phyloP scores from a whole-genome alignment of 139 green algal species.

The Diplosphaera chodatii region DNA sequence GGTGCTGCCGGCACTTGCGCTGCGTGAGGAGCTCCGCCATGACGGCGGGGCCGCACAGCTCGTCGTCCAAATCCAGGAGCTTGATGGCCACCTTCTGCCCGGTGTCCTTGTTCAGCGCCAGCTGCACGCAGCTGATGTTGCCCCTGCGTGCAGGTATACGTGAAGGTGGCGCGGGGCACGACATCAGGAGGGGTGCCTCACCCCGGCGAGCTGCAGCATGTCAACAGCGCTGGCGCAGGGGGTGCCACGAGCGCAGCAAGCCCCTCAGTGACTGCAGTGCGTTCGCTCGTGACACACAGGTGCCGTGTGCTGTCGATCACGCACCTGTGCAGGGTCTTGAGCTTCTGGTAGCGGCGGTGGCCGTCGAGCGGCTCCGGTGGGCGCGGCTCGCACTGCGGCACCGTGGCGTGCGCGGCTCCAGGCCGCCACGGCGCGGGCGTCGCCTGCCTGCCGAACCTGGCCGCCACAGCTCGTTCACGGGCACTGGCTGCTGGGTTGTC shows the following conservation, averaged over 20 bases:
- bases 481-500: no score
- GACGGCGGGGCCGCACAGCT: neutral
- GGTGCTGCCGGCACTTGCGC: neutral
- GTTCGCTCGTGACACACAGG: no score
- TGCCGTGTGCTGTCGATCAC: no score
- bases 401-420: neutral
- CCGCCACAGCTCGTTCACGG: no score
- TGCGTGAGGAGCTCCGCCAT: neutral
- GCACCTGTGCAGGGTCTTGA: neutral
- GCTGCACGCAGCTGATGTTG: slow-evolving; percentile 1
- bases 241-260: no score
- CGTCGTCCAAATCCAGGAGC: neutral
- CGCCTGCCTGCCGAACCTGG: no score
- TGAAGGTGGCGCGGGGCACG: no score
- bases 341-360: neutral
- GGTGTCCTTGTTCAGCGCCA: neutral
- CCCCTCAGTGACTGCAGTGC: no score
- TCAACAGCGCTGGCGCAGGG: no score
- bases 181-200: no score
- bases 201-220: no score
- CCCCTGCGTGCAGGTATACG: neutral
- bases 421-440: neutral
- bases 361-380: neutral
- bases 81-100: neutral
- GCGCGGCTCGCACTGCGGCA: neutral